These are phyloP conservation scores for Penicillium cinerascens DNA, from an alignment of 495 filamentous ascomycete genomes.

Conservation along the genomic window DNA sequence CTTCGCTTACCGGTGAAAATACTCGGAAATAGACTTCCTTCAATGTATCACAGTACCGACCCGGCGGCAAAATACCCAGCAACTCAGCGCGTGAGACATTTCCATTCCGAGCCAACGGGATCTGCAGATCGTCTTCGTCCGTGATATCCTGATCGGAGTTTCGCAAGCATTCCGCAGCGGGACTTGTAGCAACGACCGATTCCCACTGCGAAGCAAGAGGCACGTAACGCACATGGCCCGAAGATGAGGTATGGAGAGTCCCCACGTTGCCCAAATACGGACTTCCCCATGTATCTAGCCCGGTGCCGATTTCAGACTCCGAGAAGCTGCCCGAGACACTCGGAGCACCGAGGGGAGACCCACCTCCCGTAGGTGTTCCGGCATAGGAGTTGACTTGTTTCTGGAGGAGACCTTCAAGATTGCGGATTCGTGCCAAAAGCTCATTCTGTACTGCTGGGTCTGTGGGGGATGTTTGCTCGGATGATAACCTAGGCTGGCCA, in stretches of 20 bases:
- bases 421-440: slow-evolving; percentile 35
- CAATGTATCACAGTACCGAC: slow-evolving; percentile 36
- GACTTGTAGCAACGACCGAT: slow-evolving; percentile 26
- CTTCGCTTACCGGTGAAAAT: slow-evolving; percentile 34
- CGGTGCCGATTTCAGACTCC: slow-evolving; percentile 26
- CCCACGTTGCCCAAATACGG: slow-evolving; percentile 28
- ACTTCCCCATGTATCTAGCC: slow-evolving; percentile 18
- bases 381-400: slow-evolving; percentile 29
- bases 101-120: slow-evolving; percentile 30
- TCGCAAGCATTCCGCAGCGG: slow-evolving; percentile 28
- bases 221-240: slow-evolving; percentile 42
- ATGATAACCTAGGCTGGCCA: slow-evolving; percentile 37
- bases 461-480: slow-evolving; percentile 24
- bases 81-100: slow-evolving; percentile 30
- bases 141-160: slow-evolving; percentile 29
- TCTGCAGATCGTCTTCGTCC: slow-evolving; percentile 39
- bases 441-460: slow-evolving; percentile 34
- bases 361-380: slow-evolving; percentile 14
- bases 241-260: slow-evolving; percentile 30
- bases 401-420: slow-evolving; percentile 38
- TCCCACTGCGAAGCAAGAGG: slow-evolving; percentile 38
- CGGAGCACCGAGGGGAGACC: slow-evolving; percentile 31
- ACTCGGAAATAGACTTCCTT: slow-evolving; percentile 42
- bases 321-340: slow-evolving; percentile 33
- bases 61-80: slow-evolving; percentile 34